phyloP scores from a whole-genome alignment of 164 flowering plant genomes.

The Liquidambar formosana region DNA sequence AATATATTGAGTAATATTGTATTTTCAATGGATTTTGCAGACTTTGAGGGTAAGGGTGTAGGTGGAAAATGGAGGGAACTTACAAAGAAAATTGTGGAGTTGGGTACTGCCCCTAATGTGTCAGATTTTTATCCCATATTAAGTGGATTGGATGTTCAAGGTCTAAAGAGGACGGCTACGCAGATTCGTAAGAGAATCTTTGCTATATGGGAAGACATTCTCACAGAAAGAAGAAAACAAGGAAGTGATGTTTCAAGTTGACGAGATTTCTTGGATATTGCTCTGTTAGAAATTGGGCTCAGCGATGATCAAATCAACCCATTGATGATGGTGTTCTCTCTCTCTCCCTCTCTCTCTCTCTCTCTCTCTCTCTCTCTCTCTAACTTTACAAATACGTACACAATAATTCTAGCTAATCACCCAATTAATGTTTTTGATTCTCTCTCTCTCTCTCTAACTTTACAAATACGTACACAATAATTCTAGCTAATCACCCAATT shows the following conservation, averaged over 20 bases:
- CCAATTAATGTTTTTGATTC: too few relatives aligned
- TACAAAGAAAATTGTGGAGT: constrained; percentile 13
- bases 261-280: constrained; percentile 36
- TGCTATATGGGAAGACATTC: constrained; percentile 25
- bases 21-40: constrained; percentile 26
- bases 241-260: neutral
- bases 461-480: too few relatives aligned
- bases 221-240: constrained; percentile 31
- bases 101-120: constrained; percentile 25
- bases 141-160: constrained; percentile 27
- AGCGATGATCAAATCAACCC: constrained; percentile 27
- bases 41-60: constrained; percentile 11
- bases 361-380: too few relatives aligned
- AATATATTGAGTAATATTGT: constrained; percentile 26
- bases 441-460: too few relatives aligned
- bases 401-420: too few relatives aligned
- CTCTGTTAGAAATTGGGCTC: constrained; percentile 20
- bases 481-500: too few relatives aligned
- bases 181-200: constrained; percentile 3
- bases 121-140: constrained; percentile 36
- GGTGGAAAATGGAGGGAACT: constrained; percentile 16
- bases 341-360: neutral
- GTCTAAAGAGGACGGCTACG: constrained; percentile 16
- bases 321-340: constrained; percentile 29
- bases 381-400: too few relatives aligned